A percentile compares a stretch with the other conserved stretches of the same genome.
phyloP scores from a whole-genome alignment of 2,329 filamentous ascomycete species.

The Aspergillus sergii region DNA sequence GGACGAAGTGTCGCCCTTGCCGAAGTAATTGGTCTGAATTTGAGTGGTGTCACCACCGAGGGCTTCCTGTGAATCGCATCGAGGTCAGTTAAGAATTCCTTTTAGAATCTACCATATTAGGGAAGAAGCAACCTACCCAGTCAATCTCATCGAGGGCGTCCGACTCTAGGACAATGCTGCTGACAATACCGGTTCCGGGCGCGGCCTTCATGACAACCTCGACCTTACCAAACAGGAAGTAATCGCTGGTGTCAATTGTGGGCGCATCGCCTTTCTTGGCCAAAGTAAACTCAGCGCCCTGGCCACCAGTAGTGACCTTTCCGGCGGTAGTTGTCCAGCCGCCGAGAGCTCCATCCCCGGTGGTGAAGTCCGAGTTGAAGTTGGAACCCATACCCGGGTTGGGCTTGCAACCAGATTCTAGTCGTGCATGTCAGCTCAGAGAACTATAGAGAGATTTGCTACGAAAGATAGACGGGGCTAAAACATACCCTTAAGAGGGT shows the following conservation, averaged over 20 bases:
- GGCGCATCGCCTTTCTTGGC: conserved; percentile 77
- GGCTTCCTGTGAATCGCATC: conserved; percentile 32
- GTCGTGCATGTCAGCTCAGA: conserved; percentile 10
- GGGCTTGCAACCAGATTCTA: conserved; percentile 60
- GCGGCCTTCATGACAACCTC: conserved; percentile 84
- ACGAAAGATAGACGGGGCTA: neutral
- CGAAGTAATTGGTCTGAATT: conserved; percentile 89
- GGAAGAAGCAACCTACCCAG: conserved; percentile 75
- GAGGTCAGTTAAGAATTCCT: conserved; percentile 17
- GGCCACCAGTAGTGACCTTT: conserved; percentile 62
- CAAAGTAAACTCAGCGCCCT: conserved; percentile 83
- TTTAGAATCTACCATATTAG: neutral
- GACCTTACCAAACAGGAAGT: conserved; percentile 96
- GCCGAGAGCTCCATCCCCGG: conserved; percentile 56
- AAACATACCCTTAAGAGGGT: conserved; percentile 56
- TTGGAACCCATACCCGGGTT: conserved; percentile 66
- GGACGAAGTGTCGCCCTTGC: conserved; percentile 76
- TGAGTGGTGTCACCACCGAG: conserved; percentile 38
- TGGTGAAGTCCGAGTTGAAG: conserved; percentile 23
- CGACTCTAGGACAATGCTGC: conserved; percentile 88
- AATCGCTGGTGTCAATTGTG: conserved; percentile 84
- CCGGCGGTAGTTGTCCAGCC: conserved; percentile 69
- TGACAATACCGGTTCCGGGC: conserved; percentile 87
- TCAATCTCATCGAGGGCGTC: conserved; percentile 95
- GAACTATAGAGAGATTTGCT: neutral